These are phyloP conservation scores for Ceratobasidium sp. DNA, from an alignment of 1,284 basidiomycete genomes.

Conservation along the genomic window DNA sequence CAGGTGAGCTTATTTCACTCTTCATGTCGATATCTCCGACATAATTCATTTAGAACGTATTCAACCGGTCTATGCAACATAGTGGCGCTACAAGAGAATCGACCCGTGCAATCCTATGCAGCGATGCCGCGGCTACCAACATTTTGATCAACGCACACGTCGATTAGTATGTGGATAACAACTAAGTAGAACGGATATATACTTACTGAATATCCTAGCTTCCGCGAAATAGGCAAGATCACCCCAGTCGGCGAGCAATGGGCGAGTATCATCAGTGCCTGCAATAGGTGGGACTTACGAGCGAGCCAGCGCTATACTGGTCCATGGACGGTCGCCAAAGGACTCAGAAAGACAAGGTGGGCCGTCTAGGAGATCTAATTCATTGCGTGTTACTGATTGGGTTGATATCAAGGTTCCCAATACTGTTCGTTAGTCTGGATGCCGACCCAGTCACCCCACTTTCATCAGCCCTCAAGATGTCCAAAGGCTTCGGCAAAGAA, in stretches of 20 bases:
- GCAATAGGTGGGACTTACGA: slow-evolving; percentile 18
- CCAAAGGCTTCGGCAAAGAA: slow-evolving; percentile 41
- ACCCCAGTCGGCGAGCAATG: slow-evolving; percentile 13
- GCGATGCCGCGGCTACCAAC: slow-evolving; percentile 11
- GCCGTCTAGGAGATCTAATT: too few species aligned
- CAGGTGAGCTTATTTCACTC: background rate
- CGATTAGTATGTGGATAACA: slow-evolving; percentile 8
- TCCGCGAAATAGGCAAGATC: slow-evolving; percentile 17
- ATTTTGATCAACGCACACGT: background rate
- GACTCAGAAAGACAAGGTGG: slow-evolving; percentile 17
- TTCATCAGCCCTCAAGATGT: slow-evolving; percentile 42
- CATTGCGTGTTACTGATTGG: too few species aligned
- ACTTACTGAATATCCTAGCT: background rate
- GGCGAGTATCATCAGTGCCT: background rate
- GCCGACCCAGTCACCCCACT: slow-evolving; percentile 47
- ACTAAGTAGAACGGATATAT: too few species aligned
- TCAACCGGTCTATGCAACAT: slow-evolving; percentile 33
- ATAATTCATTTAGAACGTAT: slow-evolving; percentile 2
- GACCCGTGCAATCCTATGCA: slow-evolving; percentile 3
- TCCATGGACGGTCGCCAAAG: slow-evolving; percentile 13
- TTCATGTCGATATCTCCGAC: background rate
- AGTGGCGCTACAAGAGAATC: slow-evolving; percentile 9
- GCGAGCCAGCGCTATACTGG: slow-evolving; percentile 25
- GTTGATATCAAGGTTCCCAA: slow-evolving; percentile 42
- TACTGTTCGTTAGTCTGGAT: slow-evolving; percentile 44